Evolutionary conservation across 23 red algal species (phyloP), one percentile per base, ranked within the genome.

Genomic region (Pyropia haitanensis): DNA sequence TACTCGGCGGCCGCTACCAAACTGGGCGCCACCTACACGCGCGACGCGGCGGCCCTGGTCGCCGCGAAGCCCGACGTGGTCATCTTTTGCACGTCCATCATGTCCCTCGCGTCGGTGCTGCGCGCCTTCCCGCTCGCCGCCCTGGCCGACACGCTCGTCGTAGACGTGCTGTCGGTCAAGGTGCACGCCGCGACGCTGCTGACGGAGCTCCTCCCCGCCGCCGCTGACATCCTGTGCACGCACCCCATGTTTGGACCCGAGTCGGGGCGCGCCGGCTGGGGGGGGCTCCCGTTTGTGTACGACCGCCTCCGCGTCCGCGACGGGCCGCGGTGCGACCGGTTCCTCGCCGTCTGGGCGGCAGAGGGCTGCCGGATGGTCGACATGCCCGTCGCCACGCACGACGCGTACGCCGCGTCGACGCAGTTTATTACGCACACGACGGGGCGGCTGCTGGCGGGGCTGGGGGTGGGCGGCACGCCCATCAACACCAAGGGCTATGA

Each of bases 181-280:
- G 63, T 73, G 58, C 91, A 98, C 61, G 67, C 94, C 2, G 72
- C 76, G 53, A 56, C 72, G 34, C 65, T 98, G 31, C 59, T 98
- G 31, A 27, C 91, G 58, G 51, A 81, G 31, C 48, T 58, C 17
- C 30, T 90, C 18, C 94, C 94, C 14, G n/a, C 15, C 2, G 44
- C 53, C 26, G 65, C 94, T 15, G 86, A 88, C 61, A 87, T 98
- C 48, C 32, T 98, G 24, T 89, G 84, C 55, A 98, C 94, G n/a
- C 94, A 98, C 56, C 94, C 94, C 62, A 98, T 98, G 94, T 98
- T 98, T 44, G 94, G 94, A 22, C 94, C 94, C 14, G 94, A 98
- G 64, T 77, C 67, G 19, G 94, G 85, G 0, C 53, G 56, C 0
- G 14, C 73, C 48, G 88, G 86, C 30, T 98, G 94, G 94, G 69